Evolutionary conservation across 2,329 filamentous ascomycete genomes (phyloP).

Genomic region (Scedosporium minutisporum): DNA sequence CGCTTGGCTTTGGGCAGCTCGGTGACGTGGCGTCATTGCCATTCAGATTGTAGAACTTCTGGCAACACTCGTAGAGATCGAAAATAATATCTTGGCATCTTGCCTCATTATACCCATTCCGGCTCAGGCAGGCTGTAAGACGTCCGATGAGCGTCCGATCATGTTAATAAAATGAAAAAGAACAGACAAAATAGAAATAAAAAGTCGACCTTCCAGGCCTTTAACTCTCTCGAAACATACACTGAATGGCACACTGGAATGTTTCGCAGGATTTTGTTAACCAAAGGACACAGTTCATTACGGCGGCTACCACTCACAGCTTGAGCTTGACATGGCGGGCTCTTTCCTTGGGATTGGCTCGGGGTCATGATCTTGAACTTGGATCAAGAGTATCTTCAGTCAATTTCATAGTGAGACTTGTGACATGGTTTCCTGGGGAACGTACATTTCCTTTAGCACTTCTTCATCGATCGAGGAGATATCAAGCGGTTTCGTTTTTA

Average conservation of each 20-base stretch:
- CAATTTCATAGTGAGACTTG: too few species aligned
- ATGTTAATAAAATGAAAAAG: not conserved
- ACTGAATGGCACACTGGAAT: conserved; percentile 76
- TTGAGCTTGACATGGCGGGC: conserved; percentile 68
- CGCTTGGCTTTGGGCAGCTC: conserved; percentile 74
- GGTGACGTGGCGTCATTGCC: conserved; percentile 68
- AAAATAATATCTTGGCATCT: conserved; percentile 72
- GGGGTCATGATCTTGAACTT: not conserved
- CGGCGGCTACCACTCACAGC: conserved; percentile 49
- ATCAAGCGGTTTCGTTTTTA: too few species aligned
- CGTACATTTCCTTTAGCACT: too few species aligned
- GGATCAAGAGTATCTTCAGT: too few species aligned
- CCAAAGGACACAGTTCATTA: not conserved
- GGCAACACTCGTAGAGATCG: conserved; percentile 88
- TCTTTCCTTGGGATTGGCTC: not conserved
- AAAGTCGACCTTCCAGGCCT: not conserved
- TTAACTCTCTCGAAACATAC: conserved; percentile 34
- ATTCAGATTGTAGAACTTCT: conserved; percentile 71
- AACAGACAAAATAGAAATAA: not conserved
- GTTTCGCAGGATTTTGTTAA: conserved; percentile 7
- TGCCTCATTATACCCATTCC: conserved; percentile 75
- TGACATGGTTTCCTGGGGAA: too few species aligned
- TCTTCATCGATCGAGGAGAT: too few species aligned
- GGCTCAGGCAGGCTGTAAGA: conserved; percentile 65
- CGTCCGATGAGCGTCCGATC: too few species aligned